Percentiles rank a stretch among this genome's conserved stretches.
Conservation (phyloP, 352 stramenopile species). For the Pythium aquatile region DNA sequence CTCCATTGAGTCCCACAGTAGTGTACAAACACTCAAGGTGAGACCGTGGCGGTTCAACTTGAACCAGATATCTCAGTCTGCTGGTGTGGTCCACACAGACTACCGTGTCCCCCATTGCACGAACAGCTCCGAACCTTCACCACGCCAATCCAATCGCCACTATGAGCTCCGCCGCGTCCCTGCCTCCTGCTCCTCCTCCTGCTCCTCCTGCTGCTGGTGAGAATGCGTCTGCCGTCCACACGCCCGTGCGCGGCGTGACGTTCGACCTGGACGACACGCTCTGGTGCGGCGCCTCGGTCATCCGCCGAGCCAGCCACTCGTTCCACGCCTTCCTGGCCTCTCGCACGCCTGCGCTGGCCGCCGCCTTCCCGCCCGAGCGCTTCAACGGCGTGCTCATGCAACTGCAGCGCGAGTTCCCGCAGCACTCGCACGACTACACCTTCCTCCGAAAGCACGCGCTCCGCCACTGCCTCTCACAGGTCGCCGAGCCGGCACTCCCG, state of each 20-base stretch:
- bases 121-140: constrained; percentile 7
- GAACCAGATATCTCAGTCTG: background rate
- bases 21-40: background rate
- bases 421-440: constrained; percentile 64
- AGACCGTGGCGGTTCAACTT: background rate
- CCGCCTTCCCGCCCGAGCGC: constrained; percentile 38
- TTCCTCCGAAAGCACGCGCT: constrained; percentile 64
- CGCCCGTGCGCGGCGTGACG: constrained; percentile 49
- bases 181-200: background rate
- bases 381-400: constrained; percentile 43
- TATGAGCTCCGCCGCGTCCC: background rate
- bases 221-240: background rate
- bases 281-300: constrained; percentile 57
- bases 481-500: constrained; percentile 21
- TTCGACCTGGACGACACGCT: constrained; percentile 84
- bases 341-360: constrained; percentile 33
- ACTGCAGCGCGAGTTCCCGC: constrained; percentile 43
- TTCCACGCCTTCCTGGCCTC: constrained; percentile 53
- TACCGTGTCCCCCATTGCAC: background rate
- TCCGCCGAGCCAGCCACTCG: constrained; percentile 38
- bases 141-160: background rate
- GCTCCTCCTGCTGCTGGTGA: background rate
- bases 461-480: constrained; percentile 37
- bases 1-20: too few species aligned
- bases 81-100: constrained; percentile 6